These are phyloP conservation scores for Microglena sp. DNA, from an alignment of 139 green algal species.

Conservation along the genomic window DNA sequence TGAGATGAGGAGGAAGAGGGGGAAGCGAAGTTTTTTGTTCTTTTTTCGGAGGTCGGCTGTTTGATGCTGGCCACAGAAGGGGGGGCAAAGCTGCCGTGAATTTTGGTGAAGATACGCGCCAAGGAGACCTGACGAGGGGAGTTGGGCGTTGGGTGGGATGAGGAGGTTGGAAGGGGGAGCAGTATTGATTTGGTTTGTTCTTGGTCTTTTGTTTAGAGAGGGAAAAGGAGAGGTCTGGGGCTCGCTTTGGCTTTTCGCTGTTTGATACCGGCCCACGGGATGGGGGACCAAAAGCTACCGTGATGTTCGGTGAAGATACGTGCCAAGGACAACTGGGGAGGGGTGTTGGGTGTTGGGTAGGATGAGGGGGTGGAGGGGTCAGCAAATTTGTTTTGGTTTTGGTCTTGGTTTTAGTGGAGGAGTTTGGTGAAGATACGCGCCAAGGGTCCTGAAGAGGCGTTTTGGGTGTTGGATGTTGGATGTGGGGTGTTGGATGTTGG, in stretches of 20 bases:
- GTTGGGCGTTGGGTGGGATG: not conserved
- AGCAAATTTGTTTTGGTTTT: no score
- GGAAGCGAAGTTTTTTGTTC: no score
- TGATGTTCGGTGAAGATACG: conserved; percentile 23
- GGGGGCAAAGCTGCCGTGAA: conserved; percentile 6
- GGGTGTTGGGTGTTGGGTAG: not conserved
- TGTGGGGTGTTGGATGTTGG: no score
- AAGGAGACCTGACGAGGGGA: conserved; percentile 14
- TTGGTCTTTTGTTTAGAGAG: no score
- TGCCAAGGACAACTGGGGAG: conserved; percentile 15
- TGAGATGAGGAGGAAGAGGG: not conserved
- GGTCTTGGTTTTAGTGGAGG: no score
- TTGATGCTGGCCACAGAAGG: no score
- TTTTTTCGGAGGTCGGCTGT: no score
- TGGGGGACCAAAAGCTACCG: not conserved
- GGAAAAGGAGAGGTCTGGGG: no score
- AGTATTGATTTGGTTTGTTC: no score
- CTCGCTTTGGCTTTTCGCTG: no score
- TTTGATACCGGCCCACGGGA: no score
- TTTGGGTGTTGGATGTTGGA: not conserved
- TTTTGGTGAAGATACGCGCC: conserved; percentile 18
- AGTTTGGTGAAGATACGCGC: conserved; percentile 22
- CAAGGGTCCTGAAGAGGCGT: conserved; percentile 11
- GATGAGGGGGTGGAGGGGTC: not conserved
- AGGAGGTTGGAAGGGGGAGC: not conserved